These are phyloP conservation scores for Choanephora cucurbitarum DNA, from an alignment of 371 early-diverging fungal genomes.

Conservation along the genomic window DNA sequence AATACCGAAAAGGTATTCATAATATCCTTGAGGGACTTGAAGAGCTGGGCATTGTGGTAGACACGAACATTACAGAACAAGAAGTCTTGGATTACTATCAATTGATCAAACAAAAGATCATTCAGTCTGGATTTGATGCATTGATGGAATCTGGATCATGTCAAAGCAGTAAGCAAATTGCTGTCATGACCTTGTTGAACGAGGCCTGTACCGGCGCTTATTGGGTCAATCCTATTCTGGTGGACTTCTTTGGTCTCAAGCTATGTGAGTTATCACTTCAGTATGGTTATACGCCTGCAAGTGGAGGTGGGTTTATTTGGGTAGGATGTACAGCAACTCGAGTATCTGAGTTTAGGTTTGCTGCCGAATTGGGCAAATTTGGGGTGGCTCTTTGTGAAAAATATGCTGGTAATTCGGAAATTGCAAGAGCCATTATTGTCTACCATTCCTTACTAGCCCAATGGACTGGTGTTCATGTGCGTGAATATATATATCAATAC, in stretches of 20 bases:
- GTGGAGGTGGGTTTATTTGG: constrained; percentile 45
- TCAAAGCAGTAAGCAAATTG: constrained; percentile 22
- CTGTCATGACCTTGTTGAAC: constrained; percentile 37
- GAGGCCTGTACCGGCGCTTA: constrained; percentile 48
- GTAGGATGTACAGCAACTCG: constrained; percentile 40
- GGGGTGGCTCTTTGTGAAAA: constrained; percentile 40
- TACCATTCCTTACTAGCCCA: constrained; percentile 40
- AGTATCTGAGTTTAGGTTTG: constrained; percentile 32
- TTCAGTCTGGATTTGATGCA: constrained; percentile 25
- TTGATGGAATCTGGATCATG: constrained; percentile 24
- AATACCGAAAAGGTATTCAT: constrained; percentile 34
- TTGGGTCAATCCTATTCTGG: constrained; percentile 38
- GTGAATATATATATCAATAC: constrained; percentile 36
- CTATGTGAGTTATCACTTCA: constrained; percentile 41
- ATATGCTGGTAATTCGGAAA: constrained; percentile 43
- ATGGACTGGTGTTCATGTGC: constrained; percentile 39
- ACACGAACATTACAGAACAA: constrained; percentile 15
- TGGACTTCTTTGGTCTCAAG: constrained; percentile 38
- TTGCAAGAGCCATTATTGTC: constrained; percentile 39
- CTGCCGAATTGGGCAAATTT: constrained; percentile 38
- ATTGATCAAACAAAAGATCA: constrained; percentile 19
- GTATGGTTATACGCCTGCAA: constrained; percentile 36
- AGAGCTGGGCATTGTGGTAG: constrained; percentile 28
- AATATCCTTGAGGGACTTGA: constrained; percentile 34
- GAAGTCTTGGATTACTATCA: constrained; percentile 19